A percentile compares a stretch with the other conserved stretches of the same genome.
phyloP scores from a whole-genome alignment of 2,329 filamentous ascomycete genomes.

The Penicillium sp. region DNA sequence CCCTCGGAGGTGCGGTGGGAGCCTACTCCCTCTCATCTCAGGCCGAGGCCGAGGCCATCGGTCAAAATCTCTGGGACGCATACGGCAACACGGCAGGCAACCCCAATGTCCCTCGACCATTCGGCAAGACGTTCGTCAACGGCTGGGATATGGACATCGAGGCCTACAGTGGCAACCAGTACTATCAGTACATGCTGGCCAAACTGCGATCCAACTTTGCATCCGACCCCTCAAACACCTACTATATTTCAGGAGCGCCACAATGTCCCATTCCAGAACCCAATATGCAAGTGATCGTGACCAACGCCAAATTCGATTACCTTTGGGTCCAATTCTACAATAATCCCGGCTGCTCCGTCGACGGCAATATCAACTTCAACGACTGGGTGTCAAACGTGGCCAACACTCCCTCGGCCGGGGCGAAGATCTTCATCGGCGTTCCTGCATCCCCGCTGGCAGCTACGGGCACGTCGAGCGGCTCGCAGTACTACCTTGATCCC shows the following conservation, averaged over 20 bases:
- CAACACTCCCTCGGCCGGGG: conserved; percentile 22
- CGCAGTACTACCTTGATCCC: conserved; percentile 22
- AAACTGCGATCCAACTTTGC: conserved; percentile 37
- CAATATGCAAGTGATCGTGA: conserved; percentile 45
- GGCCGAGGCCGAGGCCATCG: conserved; percentile 45
- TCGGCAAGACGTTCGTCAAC: conserved; percentile 44
- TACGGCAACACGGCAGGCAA: conserved; percentile 47
- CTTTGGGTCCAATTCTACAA: conserved; percentile 52
- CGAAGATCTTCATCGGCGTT: conserved; percentile 25
- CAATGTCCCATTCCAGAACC: conserved; percentile 51
- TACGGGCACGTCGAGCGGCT: conserved; percentile 30
- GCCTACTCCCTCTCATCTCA: conserved; percentile 38
- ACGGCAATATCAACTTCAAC: conserved; percentile 27
- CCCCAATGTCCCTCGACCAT: conserved; percentile 32
- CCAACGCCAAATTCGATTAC: conserved; percentile 45
- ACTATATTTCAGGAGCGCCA: conserved; percentile 53
- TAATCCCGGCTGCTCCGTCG: conserved; percentile 35
- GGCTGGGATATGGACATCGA: conserved; percentile 58
- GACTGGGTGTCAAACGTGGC: conserved; percentile 21
- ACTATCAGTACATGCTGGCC: conserved; percentile 33
- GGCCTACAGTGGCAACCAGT: conserved; percentile 35
- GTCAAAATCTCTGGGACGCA: conserved; percentile 45
- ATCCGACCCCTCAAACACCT: conserved; percentile 36
- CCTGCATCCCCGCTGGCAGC: conserved; percentile 34
- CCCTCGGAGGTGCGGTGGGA: conserved; percentile 47